Evolutionary conservation across 129 eudicot species (phyloP), one percentile per base, ranked within the genome.

Genomic region (Ambrosia artemisiifolia): DNA sequence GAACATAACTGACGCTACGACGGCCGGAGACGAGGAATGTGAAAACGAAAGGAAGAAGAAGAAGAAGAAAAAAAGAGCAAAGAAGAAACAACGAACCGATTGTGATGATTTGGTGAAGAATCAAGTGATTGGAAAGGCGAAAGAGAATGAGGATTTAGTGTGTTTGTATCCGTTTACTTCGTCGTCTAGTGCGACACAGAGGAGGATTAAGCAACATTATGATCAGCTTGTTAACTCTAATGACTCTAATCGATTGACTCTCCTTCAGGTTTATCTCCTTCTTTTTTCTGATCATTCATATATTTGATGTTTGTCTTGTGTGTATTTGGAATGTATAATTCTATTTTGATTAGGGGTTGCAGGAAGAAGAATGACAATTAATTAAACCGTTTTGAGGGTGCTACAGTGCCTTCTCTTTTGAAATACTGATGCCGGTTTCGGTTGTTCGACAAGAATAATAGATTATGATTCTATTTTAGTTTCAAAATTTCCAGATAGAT

Each of bases 211-310:
- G 78, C 92, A 84, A 66, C 96, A 84, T 11, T 89, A 89, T 65
- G 89, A 89, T 84, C 88, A 89, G 78, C 92, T 89, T 75, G 89
- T 89, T 3, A 89, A 82, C 82, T 86, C 92, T 7, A 86, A 89
- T 61, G 84, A 71, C 40, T 78, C 96, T n/a, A 80, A 82, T 67
- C 86, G 85, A 40, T 71, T 89, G 75, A 89, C 91, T 51, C 82
- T 89, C 33, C 86, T 79, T 77, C 88, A 88, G 96, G 96, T 88
- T 63, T 44, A 65, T 77, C 34, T 32, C 4, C 34, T 67, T 54
- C n/a, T n/a, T 36, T 19, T 30, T 53, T 28, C n/a, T n/a, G n/a
- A n/a, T n/a, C n/a, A n/a, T n/a, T n/a, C n/a, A n/a, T n/a, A n/a
- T n/a, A n/a, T n/a, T n/a, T n/a, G n/a, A n/a, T n/a, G n/a, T n/a